Base-by-base conservation (phyloP, 345 rosid genomes). In the Orychophragmus violaceus region DNA sequence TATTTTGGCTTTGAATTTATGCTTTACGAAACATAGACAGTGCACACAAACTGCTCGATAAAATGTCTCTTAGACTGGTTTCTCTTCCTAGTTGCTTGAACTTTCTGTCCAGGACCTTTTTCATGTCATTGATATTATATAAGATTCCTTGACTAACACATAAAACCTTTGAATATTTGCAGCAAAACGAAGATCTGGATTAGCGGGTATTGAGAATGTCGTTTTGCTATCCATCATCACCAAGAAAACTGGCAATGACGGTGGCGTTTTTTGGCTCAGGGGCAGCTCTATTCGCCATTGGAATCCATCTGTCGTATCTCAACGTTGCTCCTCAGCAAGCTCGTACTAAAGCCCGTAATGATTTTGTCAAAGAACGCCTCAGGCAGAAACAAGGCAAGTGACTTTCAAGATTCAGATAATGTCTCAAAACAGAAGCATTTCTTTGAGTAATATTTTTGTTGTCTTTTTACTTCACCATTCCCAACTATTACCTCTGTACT, bases 301-400 rank as follows among this genome's bases (percentile, higher is more conserved):
- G 92, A 8, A 53, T 57, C 22, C 85, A 79, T 74, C 49, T 83
- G 3, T 85, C 86, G 16, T 82, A 84, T 39, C 56, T 59, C 42
- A 68, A 89, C 48, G 63, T 81, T 39, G 87, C 84, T 25, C 96
- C 95, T 35, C 96, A 89, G 68, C 92, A 77, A 68, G 96, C 91
- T 36, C 84, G 98, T 3, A 87, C 76, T 48, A 82, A 85, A 79
- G 95, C 98, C 67, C 95, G 96, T 6, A 80, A 78, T 42, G 90
- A 91, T 28, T 84, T 82, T 42, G 90, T 87, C 18, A 87, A 54
- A 68, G 84, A 84, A 29, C 69, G 74, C 14, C 74, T 89, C 75
- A 78, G 73, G 49, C 82, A 80, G 80, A 89, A 81, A 76, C 78
- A 75, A 16, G 90, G 92, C 61, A 63, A 74, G 46, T 71, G 51